phyloP scores from a whole-genome alignment of 179 eudicot species.

The Drosera spatulata region DNA sequence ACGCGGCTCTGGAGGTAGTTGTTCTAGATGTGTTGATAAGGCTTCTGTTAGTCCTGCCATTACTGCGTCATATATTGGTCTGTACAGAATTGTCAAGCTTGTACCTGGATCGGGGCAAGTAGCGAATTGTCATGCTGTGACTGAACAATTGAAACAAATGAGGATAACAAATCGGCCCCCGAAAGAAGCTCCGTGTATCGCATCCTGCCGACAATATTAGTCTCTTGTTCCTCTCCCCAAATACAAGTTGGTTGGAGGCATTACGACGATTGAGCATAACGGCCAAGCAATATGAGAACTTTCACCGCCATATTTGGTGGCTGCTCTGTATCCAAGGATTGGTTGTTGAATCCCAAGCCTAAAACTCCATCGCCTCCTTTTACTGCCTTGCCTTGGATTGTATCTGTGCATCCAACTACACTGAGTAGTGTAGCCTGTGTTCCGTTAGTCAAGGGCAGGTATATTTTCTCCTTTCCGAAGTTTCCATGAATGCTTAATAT shows the following conservation, averaged over 20 bases:
- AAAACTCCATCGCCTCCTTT: slow-evolving; percentile 28
- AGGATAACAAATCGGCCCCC: slow-evolving; percentile 14
- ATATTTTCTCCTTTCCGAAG: slow-evolving; percentile 25
- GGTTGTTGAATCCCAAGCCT: slow-evolving; percentile 28
- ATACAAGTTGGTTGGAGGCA: slow-evolving; percentile 22
- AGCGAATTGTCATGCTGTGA: too few species aligned
- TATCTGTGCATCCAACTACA: slow-evolving; percentile 31
- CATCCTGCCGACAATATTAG: slow-evolving; percentile 12
- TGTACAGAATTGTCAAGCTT: slow-evolving; percentile 14
- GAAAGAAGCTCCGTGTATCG: slow-evolving; percentile 20
- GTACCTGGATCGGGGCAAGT: slow-evolving; percentile 3
- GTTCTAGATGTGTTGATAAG: slow-evolving; percentile 1
- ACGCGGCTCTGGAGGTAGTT: neutral
- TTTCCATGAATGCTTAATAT: slow-evolving; percentile 8
- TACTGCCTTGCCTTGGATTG: slow-evolving; percentile 10
- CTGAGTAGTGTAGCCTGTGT: slow-evolving; percentile 6
- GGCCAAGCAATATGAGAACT: slow-evolving; percentile 40
- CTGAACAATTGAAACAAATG: too few species aligned
- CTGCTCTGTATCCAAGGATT: slow-evolving; percentile 26
- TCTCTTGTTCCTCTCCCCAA: slow-evolving; percentile 17
- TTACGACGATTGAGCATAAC: slow-evolving; percentile 33
- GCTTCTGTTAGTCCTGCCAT: slow-evolving; percentile 16
- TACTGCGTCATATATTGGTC: slow-evolving; percentile 27
- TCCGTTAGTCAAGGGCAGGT: slow-evolving; percentile 20
- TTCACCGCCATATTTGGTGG: slow-evolving; percentile 18